These are phyloP conservation scores for Globisporangium spinosum DNA, from an alignment of 352 stramenopile species.

Conservation along the genomic window DNA sequence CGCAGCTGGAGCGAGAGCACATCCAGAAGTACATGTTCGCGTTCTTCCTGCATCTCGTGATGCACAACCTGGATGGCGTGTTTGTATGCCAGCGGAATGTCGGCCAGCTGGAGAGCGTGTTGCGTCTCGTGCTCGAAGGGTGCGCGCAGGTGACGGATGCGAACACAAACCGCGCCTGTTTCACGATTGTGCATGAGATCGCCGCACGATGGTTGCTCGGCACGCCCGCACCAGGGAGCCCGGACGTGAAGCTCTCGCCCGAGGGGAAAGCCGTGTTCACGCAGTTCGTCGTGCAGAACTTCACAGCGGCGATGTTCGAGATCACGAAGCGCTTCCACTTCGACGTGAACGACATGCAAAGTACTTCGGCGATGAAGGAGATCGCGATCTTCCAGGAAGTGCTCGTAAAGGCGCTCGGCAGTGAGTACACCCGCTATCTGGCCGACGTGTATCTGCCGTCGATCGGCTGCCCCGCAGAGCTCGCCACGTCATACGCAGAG, in stretches of 20 bases:
- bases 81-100: constrained; percentile 68
- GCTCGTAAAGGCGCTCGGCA: constrained; percentile 47
- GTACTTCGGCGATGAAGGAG: constrained; percentile 61
- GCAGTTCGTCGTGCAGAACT: constrained; percentile 62
- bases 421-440: constrained; percentile 63
- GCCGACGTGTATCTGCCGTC: constrained; percentile 59
- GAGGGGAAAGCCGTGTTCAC: constrained; percentile 48
- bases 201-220: constrained; percentile 53
- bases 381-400: constrained; percentile 69
- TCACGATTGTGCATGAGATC: constrained; percentile 72
- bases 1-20: constrained; percentile 71
- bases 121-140: constrained; percentile 66
- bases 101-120: constrained; percentile 56
- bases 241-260: constrained; percentile 18
- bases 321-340: constrained; percentile 67
- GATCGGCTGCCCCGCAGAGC: constrained; percentile 49
- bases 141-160: constrained; percentile 62
- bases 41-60: constrained; percentile 71
- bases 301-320: constrained; percentile 70
- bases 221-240: constrained; percentile 16
- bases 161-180: constrained; percentile 71
- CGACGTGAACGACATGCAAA: constrained; percentile 69
- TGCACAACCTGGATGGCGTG: constrained; percentile 65
- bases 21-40: constrained; percentile 82
- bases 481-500: constrained; percentile 57